A percentile compares a stretch with the other conserved stretches of the same genome.
Evolutionary conservation across 768 basidiomycete species (phyloP).

Genomic region (Mycena belliarum): DNA sequence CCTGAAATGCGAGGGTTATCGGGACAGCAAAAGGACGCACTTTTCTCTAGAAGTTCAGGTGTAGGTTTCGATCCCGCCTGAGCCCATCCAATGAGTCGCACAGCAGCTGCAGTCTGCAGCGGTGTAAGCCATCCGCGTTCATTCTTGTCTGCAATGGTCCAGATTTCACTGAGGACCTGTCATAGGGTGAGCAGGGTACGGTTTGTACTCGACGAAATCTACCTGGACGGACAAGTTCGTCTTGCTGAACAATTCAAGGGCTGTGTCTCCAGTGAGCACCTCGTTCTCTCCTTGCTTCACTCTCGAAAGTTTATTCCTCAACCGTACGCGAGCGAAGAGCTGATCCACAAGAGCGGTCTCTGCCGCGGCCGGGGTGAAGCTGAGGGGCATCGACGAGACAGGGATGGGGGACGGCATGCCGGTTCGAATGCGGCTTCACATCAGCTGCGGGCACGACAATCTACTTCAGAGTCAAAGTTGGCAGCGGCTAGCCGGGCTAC

Average conservation of each 20-base stretch:
- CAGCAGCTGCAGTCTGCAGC: constrained; percentile 45
- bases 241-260: constrained; percentile 50
- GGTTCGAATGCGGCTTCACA: not conserved
- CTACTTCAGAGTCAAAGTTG: too few species aligned
- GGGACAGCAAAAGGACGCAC: too few species aligned
- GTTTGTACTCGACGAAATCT: not conserved
- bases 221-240: constrained; percentile 46
- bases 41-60: constrained; percentile 37
- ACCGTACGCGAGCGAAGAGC: constrained; percentile 34
- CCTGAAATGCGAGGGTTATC: too few species aligned
- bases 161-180: constrained; percentile 47
- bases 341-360: constrained; percentile 34
- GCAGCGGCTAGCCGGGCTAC: too few species aligned
- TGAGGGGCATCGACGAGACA: not conserved
- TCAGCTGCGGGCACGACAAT: constrained; percentile 9
- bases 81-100: constrained; percentile 56
- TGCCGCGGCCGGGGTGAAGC: constrained; percentile 21
- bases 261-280: constrained; percentile 47
- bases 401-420: constrained; percentile 1
- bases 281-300: too few species aligned
- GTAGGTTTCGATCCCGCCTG: constrained; percentile 41
- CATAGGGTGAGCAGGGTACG: not conserved
- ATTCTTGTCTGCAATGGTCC: constrained; percentile 55
- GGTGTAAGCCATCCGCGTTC: constrained; percentile 52
- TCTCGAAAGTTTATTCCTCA: too few species aligned